These are phyloP conservation scores for Aspergillus biplanus DNA, from an alignment of 495 filamentous ascomycete genomes.

Conservation along the genomic window DNA sequence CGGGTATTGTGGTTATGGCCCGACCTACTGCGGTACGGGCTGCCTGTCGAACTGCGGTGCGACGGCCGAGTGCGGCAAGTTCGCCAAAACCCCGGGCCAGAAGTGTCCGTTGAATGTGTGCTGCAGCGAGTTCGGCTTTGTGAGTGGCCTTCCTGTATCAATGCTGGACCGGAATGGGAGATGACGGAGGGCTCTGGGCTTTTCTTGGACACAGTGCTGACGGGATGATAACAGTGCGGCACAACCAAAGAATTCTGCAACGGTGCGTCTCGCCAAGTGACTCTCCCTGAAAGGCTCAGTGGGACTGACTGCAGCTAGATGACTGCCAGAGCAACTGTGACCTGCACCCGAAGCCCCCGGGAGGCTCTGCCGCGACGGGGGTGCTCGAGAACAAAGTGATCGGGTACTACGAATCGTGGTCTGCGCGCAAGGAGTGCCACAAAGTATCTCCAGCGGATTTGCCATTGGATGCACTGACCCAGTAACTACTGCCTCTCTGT, in stretches of 20 bases:
- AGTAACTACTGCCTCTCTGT: neutral
- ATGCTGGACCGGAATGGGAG: neutral
- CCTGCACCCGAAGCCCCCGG: neutral
- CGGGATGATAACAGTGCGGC: neutral
- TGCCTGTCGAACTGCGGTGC: too few species aligned
- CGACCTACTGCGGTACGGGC: too few species aligned
- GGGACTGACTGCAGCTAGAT: neutral
- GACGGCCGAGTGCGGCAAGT: too few species aligned
- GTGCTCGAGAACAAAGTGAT: neutral
- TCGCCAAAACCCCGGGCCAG: too few species aligned
- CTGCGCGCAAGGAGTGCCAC: constrained; percentile 4
- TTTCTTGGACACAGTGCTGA: neutral
- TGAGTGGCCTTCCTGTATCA: constrained; percentile 4
- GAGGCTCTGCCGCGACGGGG: neutral
- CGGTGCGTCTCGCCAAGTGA: neutral
- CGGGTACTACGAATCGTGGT: constrained; percentile 9
- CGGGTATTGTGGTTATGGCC: too few species aligned
- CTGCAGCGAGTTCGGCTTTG: too few species aligned
- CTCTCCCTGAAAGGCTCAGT: neutral
- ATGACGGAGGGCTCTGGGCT: neutral
- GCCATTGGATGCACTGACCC: constrained; percentile 2
- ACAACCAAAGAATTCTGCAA: constrained; percentile 4
- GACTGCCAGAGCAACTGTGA: constrained; percentile 8
- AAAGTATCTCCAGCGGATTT: constrained; percentile 7
- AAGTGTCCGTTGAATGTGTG: too few species aligned